Evolutionary conservation across 371 early-diverging fungal genomes (phyloP).

Genomic region (Saksenaea oblongispora): DNA sequence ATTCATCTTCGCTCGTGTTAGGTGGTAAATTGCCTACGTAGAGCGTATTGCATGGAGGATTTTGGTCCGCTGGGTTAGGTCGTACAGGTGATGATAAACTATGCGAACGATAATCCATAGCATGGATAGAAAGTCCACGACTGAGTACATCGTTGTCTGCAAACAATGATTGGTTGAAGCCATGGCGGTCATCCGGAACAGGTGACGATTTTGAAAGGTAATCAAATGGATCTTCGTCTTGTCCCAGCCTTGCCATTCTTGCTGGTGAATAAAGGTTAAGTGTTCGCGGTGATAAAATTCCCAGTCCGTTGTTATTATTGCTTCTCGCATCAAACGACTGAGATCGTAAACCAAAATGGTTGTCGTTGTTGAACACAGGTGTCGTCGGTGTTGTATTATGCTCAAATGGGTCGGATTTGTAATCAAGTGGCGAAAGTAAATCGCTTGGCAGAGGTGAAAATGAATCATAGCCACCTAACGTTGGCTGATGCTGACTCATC

Average conservation of each 20-base stretch:
- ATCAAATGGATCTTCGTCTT: constrained; percentile 88
- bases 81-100: constrained; percentile 16
- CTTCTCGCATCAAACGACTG: constrained; percentile 36
- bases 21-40: constrained; percentile 93
- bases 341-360: constrained; percentile 31
- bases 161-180: constrained; percentile 11
- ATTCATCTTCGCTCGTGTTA: constrained; percentile 86
- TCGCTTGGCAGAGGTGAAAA: constrained; percentile 66
- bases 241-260: not conserved
- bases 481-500: constrained; percentile 21
- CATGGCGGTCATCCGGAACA: constrained; percentile 20
- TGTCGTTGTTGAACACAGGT: constrained; percentile 26
- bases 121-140: constrained; percentile 4
- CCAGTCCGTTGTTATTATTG: constrained; percentile 17
- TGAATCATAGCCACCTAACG: constrained; percentile 22
- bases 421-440: constrained; percentile 61
- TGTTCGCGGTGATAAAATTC: constrained; percentile 26
- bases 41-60: constrained; percentile 96
- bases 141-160: constrained; percentile 12
- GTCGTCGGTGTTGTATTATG: constrained; percentile 39
- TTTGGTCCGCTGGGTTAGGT: constrained; percentile 64
- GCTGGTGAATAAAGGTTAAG: constrained; percentile 22
- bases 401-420: constrained; percentile 54
- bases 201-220: constrained; percentile 85
- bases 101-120: constrained; percentile 7